Evolutionary conservation across 768 basidiomycete genomes (phyloP).

Genomic region (Ephemerocybe angulata): DNA sequence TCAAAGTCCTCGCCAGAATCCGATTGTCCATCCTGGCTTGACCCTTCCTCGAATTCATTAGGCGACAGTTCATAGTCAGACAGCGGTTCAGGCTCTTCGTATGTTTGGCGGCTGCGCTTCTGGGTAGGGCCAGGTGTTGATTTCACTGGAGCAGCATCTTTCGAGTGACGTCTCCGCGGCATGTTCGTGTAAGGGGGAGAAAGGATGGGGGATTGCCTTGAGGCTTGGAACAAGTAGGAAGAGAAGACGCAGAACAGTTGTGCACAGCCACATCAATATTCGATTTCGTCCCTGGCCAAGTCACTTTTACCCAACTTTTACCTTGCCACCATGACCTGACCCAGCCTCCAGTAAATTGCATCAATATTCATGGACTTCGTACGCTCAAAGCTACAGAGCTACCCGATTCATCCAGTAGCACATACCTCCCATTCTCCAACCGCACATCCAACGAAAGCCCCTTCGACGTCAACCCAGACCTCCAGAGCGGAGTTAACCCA

Average conservation of each 20-base stretch:
- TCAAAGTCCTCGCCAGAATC: not conserved
- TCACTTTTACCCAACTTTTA: no score
- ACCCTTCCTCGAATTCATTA: slow-evolving; percentile 14
- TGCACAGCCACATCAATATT: no score
- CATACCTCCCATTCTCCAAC: slow-evolving; percentile 56
- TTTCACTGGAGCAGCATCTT: no score
- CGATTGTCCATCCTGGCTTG: slow-evolving; percentile 8
- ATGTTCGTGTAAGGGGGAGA: no score
- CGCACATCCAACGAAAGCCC: slow-evolving; percentile 60
- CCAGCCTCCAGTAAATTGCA: no score
- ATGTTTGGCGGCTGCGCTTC: not conserved
- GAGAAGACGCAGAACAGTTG: no score
- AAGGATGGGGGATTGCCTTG: no score
- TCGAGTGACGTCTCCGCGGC: no score
- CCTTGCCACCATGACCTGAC: no score
- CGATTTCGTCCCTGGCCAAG: no score
- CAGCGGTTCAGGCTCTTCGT: not conserved
- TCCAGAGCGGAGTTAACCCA: slow-evolving; percentile 63
- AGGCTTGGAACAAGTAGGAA: no score
- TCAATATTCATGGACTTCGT: not conserved
- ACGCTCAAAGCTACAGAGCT: not conserved
- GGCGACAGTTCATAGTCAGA: not conserved
- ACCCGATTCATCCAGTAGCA: slow-evolving; percentile 33
- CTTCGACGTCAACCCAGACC: slow-evolving; percentile 43
- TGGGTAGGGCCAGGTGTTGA: no score